Evolutionary conservation across 352 stramenopile genomes (phyloP).

Genomic region (Globisporangium viniferum): DNA sequence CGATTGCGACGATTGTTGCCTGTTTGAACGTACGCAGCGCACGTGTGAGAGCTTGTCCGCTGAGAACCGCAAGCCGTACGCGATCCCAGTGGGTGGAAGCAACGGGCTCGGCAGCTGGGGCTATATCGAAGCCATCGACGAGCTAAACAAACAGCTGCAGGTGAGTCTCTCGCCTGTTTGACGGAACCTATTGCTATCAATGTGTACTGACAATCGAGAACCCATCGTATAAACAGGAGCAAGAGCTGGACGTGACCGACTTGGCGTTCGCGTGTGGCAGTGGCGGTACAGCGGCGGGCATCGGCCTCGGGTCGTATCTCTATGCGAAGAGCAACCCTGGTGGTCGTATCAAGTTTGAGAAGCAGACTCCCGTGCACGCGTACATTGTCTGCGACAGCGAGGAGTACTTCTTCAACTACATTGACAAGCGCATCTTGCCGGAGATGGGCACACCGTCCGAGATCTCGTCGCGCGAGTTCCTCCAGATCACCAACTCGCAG

Average conservation of each 20-base stretch:
- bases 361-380: constrained; percentile 51
- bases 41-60: constrained; percentile 63
- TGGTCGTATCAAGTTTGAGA: constrained; percentile 33
- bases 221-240: constrained; percentile 20
- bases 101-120: constrained; percentile 93
- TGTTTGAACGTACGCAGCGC: constrained; percentile 16
- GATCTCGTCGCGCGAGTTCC: constrained; percentile 57
- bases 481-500: constrained; percentile 82
- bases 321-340: constrained; percentile 29
- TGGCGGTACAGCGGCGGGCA: constrained; percentile 72
- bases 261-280: constrained; percentile 85
- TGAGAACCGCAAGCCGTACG: constrained; percentile 66
- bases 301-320: constrained; percentile 72
- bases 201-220: neutral
- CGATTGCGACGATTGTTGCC: neutral
- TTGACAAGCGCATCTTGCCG: constrained; percentile 67
- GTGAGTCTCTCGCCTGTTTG: constrained; percentile 5
- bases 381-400: constrained; percentile 87
- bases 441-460: constrained; percentile 52
- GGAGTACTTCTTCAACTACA: constrained; percentile 83
- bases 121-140: constrained; percentile 91
- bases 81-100: constrained; percentile 86
- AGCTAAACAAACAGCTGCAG: constrained; percentile 79
- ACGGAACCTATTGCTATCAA: neutral
- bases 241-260: constrained; percentile 61